phyloP scores from a whole-genome alignment of 345 rosid genomes.

The Combretum micranthum region DNA sequence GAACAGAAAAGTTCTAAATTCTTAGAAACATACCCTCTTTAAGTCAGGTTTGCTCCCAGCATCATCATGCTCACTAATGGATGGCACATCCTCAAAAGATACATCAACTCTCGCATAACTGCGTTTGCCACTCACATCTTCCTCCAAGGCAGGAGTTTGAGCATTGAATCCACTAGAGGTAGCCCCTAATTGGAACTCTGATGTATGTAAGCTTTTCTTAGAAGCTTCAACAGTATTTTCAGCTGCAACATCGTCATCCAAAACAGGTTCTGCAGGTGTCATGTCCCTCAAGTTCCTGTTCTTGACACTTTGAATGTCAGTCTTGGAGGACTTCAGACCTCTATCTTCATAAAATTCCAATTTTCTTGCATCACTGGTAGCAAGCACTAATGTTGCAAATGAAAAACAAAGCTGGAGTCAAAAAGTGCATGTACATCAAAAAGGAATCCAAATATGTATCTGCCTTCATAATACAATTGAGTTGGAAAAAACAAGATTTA shows the following conservation, averaged over 20 bases:
- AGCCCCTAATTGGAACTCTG: slow-evolving; percentile 31
- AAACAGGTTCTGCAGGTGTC: slow-evolving; percentile 23
- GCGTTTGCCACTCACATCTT: slow-evolving; percentile 29
- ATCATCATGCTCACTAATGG: slow-evolving; percentile 18
- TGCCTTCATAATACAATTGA: slow-evolving; percentile 1
- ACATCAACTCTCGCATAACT: slow-evolving; percentile 25
- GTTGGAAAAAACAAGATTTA: slow-evolving; percentile 1
- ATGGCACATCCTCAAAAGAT: slow-evolving; percentile 14
- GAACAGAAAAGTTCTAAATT: too few relatives aligned
- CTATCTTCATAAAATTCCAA: slow-evolving; percentile 65
- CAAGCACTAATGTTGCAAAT: slow-evolving; percentile 54
- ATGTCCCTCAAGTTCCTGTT: slow-evolving; percentile 34
- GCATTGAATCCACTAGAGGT: slow-evolving; percentile 27
- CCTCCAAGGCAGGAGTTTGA: slow-evolving; percentile 30
- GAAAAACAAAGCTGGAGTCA: slow-evolving; percentile 29
- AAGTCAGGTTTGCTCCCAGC: slow-evolving; percentile 18
- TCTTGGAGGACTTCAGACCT: slow-evolving; percentile 36
- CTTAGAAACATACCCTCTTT: slow-evolving; percentile 43
- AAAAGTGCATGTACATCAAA: slow-evolving; percentile 22
- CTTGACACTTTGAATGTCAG: slow-evolving; percentile 40
- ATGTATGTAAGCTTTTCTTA: slow-evolving; percentile 28
- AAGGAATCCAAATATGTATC: slow-evolving; percentile 10
- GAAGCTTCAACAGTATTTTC: slow-evolving; percentile 28
- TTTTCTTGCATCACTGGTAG: slow-evolving; percentile 67
- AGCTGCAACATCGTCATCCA: slow-evolving; percentile 27